Base-by-base conservation (phyloP, 2,329 filamentous ascomycete genomes). In the Xylaria sp. region DNA sequence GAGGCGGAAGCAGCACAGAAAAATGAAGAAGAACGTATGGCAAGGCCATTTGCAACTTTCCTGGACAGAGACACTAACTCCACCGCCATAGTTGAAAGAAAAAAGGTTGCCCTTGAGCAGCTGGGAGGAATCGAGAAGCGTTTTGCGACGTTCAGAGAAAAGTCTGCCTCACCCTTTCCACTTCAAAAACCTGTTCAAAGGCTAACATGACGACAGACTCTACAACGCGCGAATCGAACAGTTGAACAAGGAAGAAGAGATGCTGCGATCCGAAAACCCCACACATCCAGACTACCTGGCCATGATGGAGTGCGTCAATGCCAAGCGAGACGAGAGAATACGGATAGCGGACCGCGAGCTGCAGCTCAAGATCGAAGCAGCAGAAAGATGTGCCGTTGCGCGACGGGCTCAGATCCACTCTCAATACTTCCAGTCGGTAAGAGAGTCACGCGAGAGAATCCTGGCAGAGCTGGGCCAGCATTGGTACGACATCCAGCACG, bases 401-500 rank as follows among this genome's bases (percentile, higher is more conserved):
- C 89, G 92, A 67, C 85, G 92, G 63, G 86, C 91, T 56, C 92
- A 97, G 72, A 85, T 93, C 57, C 90, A 95, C 75, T 89, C 89
- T 61, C 92, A 97, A 69, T 97, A 90, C 74, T 92, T 92, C 73
- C 94, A 99, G 74, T 85, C 86, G 52, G 83, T 92, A 39, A 86
- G 94, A 58, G 90, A 96, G 70, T 83, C 89, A 65, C 86, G 94
- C 62, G 93, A 97, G 73, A 82, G 83, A 58, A 84, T 89, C 51
- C 80, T 97, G 35, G 89, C 92, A 63, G 81, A 87, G 60, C 85
- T 96, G 60, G 93, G 94, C 69, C 86, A 91, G 72, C 87, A 94
- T 66, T 96, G 93, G 82, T 96, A 96, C 74, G 88, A 93, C 67
- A 90, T 97, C 59, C 93, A 97, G 73, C 87, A 90, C 66, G 91